Evolutionary conservation across 2,329 filamentous ascomycete genomes (phyloP).

Genomic region (Claviceps arundinis): DNA sequence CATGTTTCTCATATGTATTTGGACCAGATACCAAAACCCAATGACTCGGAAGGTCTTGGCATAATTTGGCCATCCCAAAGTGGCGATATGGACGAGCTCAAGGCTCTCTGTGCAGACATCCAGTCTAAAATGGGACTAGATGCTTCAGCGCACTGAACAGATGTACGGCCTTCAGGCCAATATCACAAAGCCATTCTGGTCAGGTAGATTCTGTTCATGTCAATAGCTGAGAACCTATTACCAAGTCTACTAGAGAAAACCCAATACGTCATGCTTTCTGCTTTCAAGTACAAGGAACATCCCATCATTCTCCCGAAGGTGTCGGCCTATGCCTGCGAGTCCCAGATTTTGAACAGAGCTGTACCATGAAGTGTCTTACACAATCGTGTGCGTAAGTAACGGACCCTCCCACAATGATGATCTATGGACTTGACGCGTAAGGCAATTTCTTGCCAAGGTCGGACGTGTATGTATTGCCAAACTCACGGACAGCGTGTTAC

Average conservation of each 20-base stretch:
- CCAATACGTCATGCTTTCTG: background rate
- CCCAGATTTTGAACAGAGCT: background rate
- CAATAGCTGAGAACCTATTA: background rate
- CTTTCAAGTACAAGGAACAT: background rate
- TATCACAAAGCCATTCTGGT: background rate
- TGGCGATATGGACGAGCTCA: conserved; percentile 70
- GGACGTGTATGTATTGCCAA: background rate
- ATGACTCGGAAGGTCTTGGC: conserved; percentile 62
- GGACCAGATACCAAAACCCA: conserved; percentile 81
- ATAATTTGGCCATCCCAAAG: conserved; percentile 67
- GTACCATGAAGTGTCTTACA: background rate
- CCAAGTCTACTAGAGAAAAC: background rate
- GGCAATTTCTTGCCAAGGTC: background rate
- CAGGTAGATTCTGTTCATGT: background rate
- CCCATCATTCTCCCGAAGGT: background rate
- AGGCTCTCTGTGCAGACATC: conserved; percentile 67
- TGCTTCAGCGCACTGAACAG: background rate
- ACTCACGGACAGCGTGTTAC: background rate
- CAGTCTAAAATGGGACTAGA: conserved; percentile 68
- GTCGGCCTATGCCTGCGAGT: background rate
- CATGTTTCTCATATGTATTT: background rate
- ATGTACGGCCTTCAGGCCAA: background rate
- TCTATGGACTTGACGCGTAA: no score
- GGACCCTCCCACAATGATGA: no score
- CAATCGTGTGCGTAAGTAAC: no score